Conservation (phyloP, 768 basidiomycete species). For the Rhizopogon vesiculosus region DNA sequence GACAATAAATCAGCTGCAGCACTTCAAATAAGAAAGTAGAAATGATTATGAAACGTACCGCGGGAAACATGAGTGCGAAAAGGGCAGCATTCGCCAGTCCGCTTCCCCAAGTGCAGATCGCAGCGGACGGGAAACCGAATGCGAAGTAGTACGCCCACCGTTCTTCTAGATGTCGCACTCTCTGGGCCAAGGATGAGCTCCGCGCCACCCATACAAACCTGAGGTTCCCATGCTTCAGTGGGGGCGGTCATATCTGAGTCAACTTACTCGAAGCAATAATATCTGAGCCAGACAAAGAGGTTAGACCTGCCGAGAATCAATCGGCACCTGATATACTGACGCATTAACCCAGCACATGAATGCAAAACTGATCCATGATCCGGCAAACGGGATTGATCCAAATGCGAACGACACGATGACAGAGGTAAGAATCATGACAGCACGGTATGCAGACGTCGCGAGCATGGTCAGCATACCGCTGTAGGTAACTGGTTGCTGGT, state of each 20-base stretch:
- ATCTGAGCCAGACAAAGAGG: constrained; percentile 37
- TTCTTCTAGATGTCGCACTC: constrained; percentile 77
- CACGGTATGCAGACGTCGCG: constrained; percentile 77
- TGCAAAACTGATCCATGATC: constrained; percentile 54
- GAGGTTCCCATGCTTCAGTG: constrained; percentile 12
- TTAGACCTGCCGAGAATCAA: constrained; percentile 1
- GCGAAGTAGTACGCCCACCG: constrained; percentile 88
- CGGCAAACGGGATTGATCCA: constrained; percentile 58
- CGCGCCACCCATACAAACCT: constrained; percentile 80
- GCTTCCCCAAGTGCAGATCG: constrained; percentile 68
- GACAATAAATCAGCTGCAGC: constrained; percentile 2
- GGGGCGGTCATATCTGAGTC: constrained; percentile 1
- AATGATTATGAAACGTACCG: constrained; percentile 40
- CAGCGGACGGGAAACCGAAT: constrained; percentile 77
- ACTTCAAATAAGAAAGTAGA: neutral
- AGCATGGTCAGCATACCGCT: constrained; percentile 67
- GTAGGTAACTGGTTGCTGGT: constrained; percentile 54
- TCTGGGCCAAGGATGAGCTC: constrained; percentile 60
- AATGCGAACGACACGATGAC: constrained; percentile 64
- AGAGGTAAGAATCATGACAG: constrained; percentile 78
- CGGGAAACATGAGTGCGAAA: constrained; percentile 80
- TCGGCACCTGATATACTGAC: constrained; percentile 45
- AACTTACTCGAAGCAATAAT: constrained; percentile 83
- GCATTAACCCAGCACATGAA: constrained; percentile 87
- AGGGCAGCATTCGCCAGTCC: constrained; percentile 76